A percentile compares a stretch with the other conserved stretches of the same genome.
Evolutionary conservation across 768 basidiomycete genomes (phyloP).

Genomic region (Arthromyces matolae): DNA sequence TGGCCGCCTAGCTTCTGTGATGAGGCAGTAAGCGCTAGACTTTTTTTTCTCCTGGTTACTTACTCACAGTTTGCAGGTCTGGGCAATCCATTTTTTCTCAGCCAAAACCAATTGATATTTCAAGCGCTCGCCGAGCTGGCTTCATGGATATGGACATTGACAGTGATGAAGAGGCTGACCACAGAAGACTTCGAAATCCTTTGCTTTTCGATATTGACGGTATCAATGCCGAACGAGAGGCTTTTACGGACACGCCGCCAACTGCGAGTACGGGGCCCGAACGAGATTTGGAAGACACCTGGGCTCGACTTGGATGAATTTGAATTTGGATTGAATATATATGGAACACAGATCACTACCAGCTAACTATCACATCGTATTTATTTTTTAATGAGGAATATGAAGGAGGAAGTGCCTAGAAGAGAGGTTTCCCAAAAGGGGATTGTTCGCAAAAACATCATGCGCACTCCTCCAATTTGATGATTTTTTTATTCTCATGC

Average conservation of each 20-base stretch:
- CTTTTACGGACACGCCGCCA: constrained; percentile 56
- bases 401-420: no score
- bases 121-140: constrained; percentile 61
- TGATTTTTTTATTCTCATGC: constrained; percentile 15
- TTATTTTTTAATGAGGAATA: neutral
- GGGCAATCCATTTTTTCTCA: constrained; percentile 86
- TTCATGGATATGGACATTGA: constrained; percentile 74
- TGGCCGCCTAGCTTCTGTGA: constrained; percentile 84
- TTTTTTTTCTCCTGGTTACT: neutral
- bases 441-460: constrained; percentile 7
- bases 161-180: constrained; percentile 60
- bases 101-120: constrained; percentile 84
- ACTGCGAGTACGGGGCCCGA: constrained; percentile 52
- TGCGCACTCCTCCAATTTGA: no score
- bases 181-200: constrained; percentile 52
- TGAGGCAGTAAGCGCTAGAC: constrained; percentile 74
- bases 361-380: constrained; percentile 1
- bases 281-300: constrained; percentile 64
- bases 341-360: constrained; percentile 11
- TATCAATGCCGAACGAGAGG: constrained; percentile 21
- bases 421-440: constrained; percentile 5
- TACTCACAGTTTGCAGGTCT: constrained; percentile 44
- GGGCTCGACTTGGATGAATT: constrained; percentile 59
- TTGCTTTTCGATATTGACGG: constrained; percentile 56
- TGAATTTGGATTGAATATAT: constrained; percentile 1